Percentiles rank a stretch among this genome's conserved stretches.
Evolutionary conservation across 768 basidiomycete species (phyloP).

Genomic region (Basidioascus undulatus): DNA sequence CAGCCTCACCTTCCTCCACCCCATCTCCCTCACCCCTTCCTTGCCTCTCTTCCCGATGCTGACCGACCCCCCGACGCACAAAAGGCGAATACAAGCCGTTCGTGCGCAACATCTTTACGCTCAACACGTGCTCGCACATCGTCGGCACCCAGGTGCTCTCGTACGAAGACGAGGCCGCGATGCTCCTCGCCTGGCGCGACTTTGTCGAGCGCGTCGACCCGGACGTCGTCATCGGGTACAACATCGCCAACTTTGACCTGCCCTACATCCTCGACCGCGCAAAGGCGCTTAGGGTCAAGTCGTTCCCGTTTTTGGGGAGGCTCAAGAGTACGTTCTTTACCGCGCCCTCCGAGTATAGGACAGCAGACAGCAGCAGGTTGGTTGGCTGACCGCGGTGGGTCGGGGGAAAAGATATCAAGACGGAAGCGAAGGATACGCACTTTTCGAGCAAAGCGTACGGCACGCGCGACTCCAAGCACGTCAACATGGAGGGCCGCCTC

Average conservation of each 20-base stretch:
- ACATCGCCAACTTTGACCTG: conserved; percentile 80
- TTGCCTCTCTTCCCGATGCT: too few species aligned
- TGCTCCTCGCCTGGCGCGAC: conserved; percentile 68
- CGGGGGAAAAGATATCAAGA: conserved; percentile 33
- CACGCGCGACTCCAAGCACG: conserved; percentile 87
- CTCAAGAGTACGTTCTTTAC: conserved; percentile 33
- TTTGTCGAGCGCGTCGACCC: conserved; percentile 80
- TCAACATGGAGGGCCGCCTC: conserved; percentile 65
- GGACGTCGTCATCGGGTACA: conserved; percentile 90
- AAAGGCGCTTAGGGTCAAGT: conserved; percentile 41
- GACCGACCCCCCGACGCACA: too few species aligned
- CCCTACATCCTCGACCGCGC: conserved; percentile 89
- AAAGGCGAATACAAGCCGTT: conserved; percentile 87
- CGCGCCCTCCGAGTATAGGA: background rate
- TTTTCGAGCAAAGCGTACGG: conserved; percentile 97
- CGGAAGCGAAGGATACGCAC: conserved; percentile 74
- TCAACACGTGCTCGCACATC: conserved; percentile 81
- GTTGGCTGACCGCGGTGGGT: background rate
- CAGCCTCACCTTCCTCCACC: too few species aligned
- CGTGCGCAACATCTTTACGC: conserved; percentile 84
- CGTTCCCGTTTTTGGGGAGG: conserved; percentile 52
- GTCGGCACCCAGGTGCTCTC: conserved; percentile 91
- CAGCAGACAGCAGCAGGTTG: background rate
- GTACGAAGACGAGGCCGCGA: conserved; percentile 43
- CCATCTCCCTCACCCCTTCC: too few species aligned